phyloP scores from a whole-genome alignment of 306 rosid genomes.

The Arachis hypogaea region DNA sequence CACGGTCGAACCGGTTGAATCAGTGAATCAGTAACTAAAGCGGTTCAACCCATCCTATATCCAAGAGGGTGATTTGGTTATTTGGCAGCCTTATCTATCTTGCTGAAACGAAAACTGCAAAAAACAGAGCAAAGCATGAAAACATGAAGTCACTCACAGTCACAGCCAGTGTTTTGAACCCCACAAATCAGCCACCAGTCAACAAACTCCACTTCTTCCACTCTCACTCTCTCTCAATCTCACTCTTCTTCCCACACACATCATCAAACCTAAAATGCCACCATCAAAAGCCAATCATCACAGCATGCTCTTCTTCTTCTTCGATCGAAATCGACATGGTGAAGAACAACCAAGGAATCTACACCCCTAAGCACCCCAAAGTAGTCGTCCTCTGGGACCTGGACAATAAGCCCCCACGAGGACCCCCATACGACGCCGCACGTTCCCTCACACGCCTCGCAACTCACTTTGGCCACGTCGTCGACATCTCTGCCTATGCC shows the following conservation, averaged over 20 bases:
- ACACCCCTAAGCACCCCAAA: constrained; percentile 59
- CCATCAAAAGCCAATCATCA: neutral
- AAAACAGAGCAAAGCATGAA: neutral
- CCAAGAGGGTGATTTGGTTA: no score
- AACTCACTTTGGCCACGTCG: constrained; percentile 61
- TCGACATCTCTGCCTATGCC: constrained; percentile 82
- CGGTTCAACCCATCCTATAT: no score
- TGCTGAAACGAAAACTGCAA: neutral
- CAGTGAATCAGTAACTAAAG: no score
- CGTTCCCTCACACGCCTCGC: constrained; percentile 63
- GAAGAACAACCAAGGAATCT: constrained; percentile 62
- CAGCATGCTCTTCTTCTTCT: constrained; percentile 38
- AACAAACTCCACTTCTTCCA: neutral
- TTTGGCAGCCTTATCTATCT: no score
- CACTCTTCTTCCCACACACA: neutral
- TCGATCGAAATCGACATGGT: constrained; percentile 78
- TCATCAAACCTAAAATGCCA: neutral
- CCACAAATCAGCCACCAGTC: neutral
- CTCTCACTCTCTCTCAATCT: neutral
- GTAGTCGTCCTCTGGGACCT: constrained; percentile 91
- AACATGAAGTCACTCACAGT: neutral
- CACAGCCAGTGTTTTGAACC: neutral
- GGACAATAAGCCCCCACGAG: constrained; percentile 92
- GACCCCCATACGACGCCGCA: constrained; percentile 83
- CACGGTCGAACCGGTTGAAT: no score